Conservation (phyloP, 805 yeast genomes). For the Candida odintsovae region DNA sequence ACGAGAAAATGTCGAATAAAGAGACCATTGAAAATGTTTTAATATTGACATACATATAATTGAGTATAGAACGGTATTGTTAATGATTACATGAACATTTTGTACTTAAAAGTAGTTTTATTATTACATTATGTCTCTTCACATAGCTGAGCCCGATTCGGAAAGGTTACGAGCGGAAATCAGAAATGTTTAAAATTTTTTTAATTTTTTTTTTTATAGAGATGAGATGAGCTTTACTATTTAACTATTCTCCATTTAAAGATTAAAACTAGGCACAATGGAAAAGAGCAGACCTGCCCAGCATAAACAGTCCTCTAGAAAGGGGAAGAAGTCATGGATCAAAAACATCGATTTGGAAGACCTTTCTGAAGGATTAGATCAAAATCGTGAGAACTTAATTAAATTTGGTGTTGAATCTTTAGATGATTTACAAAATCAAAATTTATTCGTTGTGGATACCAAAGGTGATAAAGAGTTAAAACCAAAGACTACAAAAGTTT, state of each 20-base stretch:
- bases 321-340: slow-evolving; percentile 91
- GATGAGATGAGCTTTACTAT: not conserved
- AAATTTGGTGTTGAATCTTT: slow-evolving; percentile 42
- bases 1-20: not conserved
- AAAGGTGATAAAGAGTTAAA: slow-evolving; percentile 47
- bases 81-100: not conserved
- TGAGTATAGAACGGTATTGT: not conserved
- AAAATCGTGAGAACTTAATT: slow-evolving; percentile 54
- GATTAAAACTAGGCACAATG: slow-evolving; percentile 14
- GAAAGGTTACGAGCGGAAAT: not conserved
- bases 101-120: not conserved
- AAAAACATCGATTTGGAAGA: slow-evolving; percentile 86
- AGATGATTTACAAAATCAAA: slow-evolving; percentile 34
- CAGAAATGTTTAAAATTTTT: not conserved
- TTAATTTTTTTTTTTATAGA: not conserved
- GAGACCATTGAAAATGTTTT: no score
- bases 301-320: slow-evolving; percentile 71
- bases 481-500: slow-evolving; percentile 32
- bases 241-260: no score
- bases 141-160: not conserved
- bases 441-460: slow-evolving; percentile 61
- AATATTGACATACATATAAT: no score
- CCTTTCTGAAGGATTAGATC: slow-evolving; percentile 65
- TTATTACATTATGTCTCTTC: not conserved
- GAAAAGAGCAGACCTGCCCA: slow-evolving; percentile 49